Evolutionary conservation across 441 rosid species (phyloP), one percentile per base, ranked within the genome.

Genomic region (Heliophila coronopifolia): DNA sequence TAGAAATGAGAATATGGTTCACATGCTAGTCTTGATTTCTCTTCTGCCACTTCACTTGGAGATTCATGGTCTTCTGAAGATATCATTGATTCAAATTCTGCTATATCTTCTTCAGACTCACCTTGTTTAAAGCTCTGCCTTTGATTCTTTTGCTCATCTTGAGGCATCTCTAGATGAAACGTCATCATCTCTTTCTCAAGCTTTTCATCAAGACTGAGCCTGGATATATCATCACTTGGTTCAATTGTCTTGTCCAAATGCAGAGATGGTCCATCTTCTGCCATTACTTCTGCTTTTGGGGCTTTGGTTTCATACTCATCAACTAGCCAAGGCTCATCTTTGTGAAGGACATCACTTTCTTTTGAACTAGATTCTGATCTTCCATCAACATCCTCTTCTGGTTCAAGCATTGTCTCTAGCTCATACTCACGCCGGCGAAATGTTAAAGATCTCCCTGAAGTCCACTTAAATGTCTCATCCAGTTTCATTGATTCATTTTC

Each of bases 41-140:
- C 6, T 27, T 56, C 23, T 30, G 30, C 40, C 59, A 7, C 43
- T 43, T 56, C 35, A 17, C 54, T 35, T 49, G 22, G 15, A 22
- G 28, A 26, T 20, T 56, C 46, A 9, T 41, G 24, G 54, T 19
- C 54, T 18, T 36, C 54, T 34, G 52, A 53, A 33, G 43, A 25
- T 25, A 39, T 23, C 5, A 2, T 33, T 48, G 58, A 49, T 48
- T 33, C 15, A 28, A 20, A 36, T 35, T 2, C 35, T 50, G 49
- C 22, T 36, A 15, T 12, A 30, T 28, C 34, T 34, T 63, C 41
- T 22, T 57, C 43, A 31, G 40, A n/a, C 4, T 52, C 65, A 11
- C 53, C 48, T 30, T 73, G 54, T 59, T 59, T 73, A 45, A 41
- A 56, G 52, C 27, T 18, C 59, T 54, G 71, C 25, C 49, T 31